Percentiles rank a stretch among this genome's conserved stretches.
phyloP scores from a whole-genome alignment of 176 grass and related monocot genomes.

The Dendrocalamus sinicus region DNA sequence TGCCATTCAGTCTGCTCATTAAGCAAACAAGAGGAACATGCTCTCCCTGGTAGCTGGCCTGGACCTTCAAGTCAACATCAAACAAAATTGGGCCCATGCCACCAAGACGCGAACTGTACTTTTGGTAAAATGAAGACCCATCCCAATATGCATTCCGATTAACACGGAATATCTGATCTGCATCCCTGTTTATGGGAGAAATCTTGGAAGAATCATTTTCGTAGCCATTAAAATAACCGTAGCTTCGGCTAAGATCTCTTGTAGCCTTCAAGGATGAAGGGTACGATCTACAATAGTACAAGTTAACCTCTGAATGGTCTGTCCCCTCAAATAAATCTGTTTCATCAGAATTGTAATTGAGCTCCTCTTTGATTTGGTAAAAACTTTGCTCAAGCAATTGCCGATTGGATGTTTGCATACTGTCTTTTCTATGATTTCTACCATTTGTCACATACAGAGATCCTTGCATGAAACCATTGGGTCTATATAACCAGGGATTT shows the following conservation, averaged over 20 bases:
- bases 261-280: slow-evolving; percentile 58
- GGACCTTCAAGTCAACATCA: slow-evolving; percentile 85
- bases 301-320: slow-evolving; percentile 50
- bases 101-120: slow-evolving; percentile 49
- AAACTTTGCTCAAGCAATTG: slow-evolving; percentile 45
- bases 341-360: slow-evolving; percentile 60
- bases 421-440: slow-evolving; percentile 45
- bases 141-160: slow-evolving; percentile 50
- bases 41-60: slow-evolving; percentile 96
- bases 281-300: slow-evolving; percentile 57
- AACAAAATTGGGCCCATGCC: slow-evolving; percentile 62
- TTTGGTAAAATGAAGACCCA: slow-evolving; percentile 59
- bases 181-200: slow-evolving; percentile 45
- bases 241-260: slow-evolving; percentile 61
- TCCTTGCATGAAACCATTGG: slow-evolving; percentile 54
- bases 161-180: slow-evolving; percentile 42
- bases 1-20: slow-evolving; percentile 98
- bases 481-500: slow-evolving; percentile 63
- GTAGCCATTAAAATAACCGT: slow-evolving; percentile 49
- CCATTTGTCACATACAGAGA: slow-evolving; percentile 44
- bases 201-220: slow-evolving; percentile 61
- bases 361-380: slow-evolving; percentile 71
- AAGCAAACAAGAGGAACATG: slow-evolving; percentile 96
- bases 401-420: slow-evolving; percentile 50
- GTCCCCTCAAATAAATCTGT: slow-evolving; percentile 57